A percentile compares a stretch with the other conserved stretches of the same genome.
These are phyloP conservation scores for Blastobotrys terrestris DNA, from an alignment of 805 yeast genomes.

Conservation along the genomic window DNA sequence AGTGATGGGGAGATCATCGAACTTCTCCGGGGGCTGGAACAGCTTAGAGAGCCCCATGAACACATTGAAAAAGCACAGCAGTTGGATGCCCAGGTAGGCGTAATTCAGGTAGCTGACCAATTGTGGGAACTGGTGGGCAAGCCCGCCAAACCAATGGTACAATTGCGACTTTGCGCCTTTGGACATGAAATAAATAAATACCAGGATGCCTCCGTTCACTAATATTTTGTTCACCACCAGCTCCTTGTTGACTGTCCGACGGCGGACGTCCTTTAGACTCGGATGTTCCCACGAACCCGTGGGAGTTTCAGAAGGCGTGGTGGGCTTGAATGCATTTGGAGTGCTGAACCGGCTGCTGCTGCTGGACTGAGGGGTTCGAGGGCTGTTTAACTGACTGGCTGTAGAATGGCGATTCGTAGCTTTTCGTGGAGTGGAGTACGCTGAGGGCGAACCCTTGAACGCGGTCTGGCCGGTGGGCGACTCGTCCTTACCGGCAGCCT, in stretches of 20 bases:
- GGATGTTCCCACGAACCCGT: conserved; percentile 25
- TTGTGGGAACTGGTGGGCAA: background rate
- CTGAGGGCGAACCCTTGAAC: background rate
- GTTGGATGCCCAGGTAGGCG: conserved; percentile 12
- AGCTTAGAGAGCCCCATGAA: conserved; percentile 10
- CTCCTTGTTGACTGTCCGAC: conserved; percentile 38
- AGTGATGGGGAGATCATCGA: conserved; percentile 24
- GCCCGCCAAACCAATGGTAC: background rate
- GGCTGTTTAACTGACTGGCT: background rate
- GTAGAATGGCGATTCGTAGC: conserved; percentile 1
- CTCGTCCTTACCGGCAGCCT: background rate
- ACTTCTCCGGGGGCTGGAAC: conserved; percentile 16
- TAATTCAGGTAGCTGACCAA: background rate
- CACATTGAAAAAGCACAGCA: conserved; percentile 20
- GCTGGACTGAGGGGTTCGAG: background rate
- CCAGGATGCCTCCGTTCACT: conserved; percentile 30
- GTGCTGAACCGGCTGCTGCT: background rate
- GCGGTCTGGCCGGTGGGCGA: background rate
- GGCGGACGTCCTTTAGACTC: conserved; percentile 23
- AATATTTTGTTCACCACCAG: conserved; percentile 32
- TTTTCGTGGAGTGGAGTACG: background rate
- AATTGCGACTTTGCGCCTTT: conserved; percentile 5
- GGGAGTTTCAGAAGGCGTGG: conserved; percentile 15
- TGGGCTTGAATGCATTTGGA: conserved; percentile 16
- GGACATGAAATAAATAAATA: conserved; percentile 16